Percentiles rank a stretch among this genome's conserved stretches.
These are phyloP conservation scores for Russula dissimulans DNA, from an alignment of 768 basidiomycete genomes.

Conservation along the genomic window DNA sequence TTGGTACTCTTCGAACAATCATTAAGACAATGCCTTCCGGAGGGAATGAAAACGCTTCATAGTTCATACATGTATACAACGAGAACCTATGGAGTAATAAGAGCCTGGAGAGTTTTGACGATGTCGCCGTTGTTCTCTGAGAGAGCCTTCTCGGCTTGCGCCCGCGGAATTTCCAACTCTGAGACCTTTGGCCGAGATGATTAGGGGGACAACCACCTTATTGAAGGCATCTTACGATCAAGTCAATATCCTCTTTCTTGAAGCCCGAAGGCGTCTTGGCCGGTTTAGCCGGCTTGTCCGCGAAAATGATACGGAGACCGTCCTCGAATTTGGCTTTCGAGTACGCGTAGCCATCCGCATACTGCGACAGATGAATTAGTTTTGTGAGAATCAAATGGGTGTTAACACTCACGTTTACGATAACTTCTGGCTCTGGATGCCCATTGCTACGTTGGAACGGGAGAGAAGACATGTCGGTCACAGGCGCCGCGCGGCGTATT, in stretches of 20 bases:
- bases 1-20: conserved; percentile 1
- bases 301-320: conserved; percentile 49
- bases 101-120: conserved; percentile 35
- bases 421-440: conserved; percentile 55
- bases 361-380: conserved; percentile 30
- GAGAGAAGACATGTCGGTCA: conserved; percentile 11
- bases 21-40: neutral
- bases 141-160: conserved; percentile 51
- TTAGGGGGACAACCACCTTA: neutral
- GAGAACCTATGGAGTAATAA: conserved; percentile 17
- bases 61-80: neutral
- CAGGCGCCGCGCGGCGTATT: neutral
- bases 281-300: conserved; percentile 43
- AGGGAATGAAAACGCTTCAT: neutral
- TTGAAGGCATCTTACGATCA: conserved; percentile 39
- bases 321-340: conserved; percentile 61
- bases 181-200: conserved; percentile 35
- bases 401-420: conserved; percentile 45
- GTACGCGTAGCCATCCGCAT: conserved; percentile 56
- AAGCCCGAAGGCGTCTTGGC: conserved; percentile 30
- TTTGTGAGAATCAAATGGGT: neutral
- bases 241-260: conserved; percentile 56
- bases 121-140: conserved; percentile 45
- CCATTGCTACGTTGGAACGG: conserved; percentile 35
- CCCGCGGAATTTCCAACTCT: conserved; percentile 54